Base-by-base conservation (phyloP, 805 yeast species). In the Yamadazyma phyllophila region DNA sequence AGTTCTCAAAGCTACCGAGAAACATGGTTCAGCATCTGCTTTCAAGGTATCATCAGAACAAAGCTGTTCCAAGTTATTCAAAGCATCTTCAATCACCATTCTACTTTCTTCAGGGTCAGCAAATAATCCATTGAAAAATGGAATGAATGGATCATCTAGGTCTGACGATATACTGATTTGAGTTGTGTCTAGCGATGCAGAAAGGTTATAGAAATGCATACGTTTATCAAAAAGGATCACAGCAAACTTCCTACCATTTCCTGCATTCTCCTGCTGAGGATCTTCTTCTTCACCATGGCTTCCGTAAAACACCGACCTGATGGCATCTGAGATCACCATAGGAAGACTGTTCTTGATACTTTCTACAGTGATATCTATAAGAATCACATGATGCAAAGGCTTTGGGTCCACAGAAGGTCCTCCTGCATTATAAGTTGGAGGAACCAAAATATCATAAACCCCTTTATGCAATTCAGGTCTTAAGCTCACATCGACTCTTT, bases 401-500 rank as follows among this genome's bases (percentile, higher is more conserved):
- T 67, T 71, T 30, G 74, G 67, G 3, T 46, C 49, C 3, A 44
- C 39, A 4, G 45, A 53, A 9, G 62, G 57, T n/a, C 71, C 73
- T 31, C 67, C 71, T 24, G 73, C 67, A 63, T 87, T 83, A 63
- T 88, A 92, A 36, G 77, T 80, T 12, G 72, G 65, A 2, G 96
- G 96, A 2, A 88, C 96, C 5, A 82, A 61, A 49, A 88, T 78
- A 56, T 94, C 99, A 51, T 88, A 90, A 10, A 90, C 87, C 12
- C 98, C 97, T 37, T 72, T 76, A 50, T 77, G 80, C 40, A 92
- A 71, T 58, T 92, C 98, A 0, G 96, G 91, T 40, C 90, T 74
- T 36, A 70, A 67, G 30, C 65, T 67, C 52, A 78, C 72, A 65
- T 88, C 96, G 8, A 78, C 63, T 54, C 96, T 73, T 43, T 78